These are phyloP conservation scores for Epithele typhae DNA, from an alignment of 768 basidiomycete genomes.

Conservation along the genomic window DNA sequence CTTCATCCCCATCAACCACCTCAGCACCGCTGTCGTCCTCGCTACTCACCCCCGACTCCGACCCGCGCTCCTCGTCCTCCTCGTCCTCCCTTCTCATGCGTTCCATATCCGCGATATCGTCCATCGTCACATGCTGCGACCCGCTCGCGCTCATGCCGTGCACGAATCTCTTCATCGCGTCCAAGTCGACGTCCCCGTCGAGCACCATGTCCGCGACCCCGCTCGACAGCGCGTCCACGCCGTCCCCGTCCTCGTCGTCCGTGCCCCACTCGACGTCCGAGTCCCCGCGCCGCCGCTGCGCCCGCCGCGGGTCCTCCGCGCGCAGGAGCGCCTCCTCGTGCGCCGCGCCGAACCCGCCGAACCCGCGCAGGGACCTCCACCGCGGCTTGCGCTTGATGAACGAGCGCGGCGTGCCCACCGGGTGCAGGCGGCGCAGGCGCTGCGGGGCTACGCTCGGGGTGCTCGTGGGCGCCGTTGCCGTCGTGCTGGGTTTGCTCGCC, in stretches of 20 bases:
- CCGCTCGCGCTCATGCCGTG: conserved; percentile 46
- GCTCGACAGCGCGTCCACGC: conserved; percentile 27
- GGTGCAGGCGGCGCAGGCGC: conserved; percentile 27
- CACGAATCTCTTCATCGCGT: conserved; percentile 52
- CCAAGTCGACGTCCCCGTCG: conserved; percentile 43
- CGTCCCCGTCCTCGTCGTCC: conserved; percentile 21
- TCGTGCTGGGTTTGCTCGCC: neutral
- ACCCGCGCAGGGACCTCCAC: conserved; percentile 25
- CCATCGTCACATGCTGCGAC: conserved; percentile 51
- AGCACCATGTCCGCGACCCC: conserved; percentile 61
- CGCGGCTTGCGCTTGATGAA: conserved; percentile 21
- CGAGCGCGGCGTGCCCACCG: conserved; percentile 26
- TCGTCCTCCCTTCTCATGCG: conserved; percentile 39
- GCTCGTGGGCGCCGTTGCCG: neutral
- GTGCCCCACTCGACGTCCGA: conserved; percentile 67
- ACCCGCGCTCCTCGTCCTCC: conserved; percentile 7
- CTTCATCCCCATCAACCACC: conserved; percentile 1
- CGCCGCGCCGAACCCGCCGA: conserved; percentile 51
- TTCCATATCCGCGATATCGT: conserved; percentile 57
- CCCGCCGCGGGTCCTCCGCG: conserved; percentile 35
- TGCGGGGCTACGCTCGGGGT: conserved; percentile 24
- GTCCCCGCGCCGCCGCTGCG: conserved; percentile 55
- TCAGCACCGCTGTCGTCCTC: conserved; percentile 22
- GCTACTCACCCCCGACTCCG: conserved; percentile 12
- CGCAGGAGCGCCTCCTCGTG: conserved; percentile 46